phyloP scores from a whole-genome alignment of 495 filamentous ascomycete species.

The Lophiostoma macrostomum region DNA sequence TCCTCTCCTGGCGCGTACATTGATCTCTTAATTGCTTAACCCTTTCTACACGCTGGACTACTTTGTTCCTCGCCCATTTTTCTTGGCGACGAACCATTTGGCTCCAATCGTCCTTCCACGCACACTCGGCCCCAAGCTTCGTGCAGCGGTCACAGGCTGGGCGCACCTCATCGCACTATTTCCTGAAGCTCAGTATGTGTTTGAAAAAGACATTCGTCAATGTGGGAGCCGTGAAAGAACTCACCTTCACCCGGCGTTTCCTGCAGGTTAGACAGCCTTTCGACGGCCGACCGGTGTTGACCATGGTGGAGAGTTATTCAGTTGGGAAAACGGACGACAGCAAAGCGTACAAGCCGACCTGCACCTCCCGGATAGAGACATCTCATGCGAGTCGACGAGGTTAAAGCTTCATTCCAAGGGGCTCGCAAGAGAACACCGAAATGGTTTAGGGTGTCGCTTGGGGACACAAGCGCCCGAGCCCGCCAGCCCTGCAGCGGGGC shows the following conservation, averaged over 20 bases:
- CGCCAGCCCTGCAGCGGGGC: neutral
- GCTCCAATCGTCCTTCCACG: conserved; percentile 12
- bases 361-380: too few relatives aligned
- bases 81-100: conserved; percentile 10
- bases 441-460: neutral
- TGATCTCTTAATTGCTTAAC: conserved; percentile 5
- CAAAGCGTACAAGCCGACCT: too few relatives aligned
- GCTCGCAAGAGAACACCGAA: neutral
- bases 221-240: neutral
- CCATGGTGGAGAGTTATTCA: conserved; percentile 1
- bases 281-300: conserved; percentile 9
- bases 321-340: neutral
- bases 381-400: too few relatives aligned
- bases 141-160: conserved; percentile 6
- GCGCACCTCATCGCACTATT: conserved; percentile 8
- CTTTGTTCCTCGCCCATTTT: conserved; percentile 14
- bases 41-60: conserved; percentile 6
- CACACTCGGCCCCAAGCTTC: neutral
- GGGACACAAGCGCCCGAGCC: neutral
- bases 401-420: too few relatives aligned
- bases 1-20: neutral
- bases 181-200: neutral
- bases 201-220: neutral
- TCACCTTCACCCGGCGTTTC: conserved; percentile 2
- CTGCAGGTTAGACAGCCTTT: conserved; percentile 6